Conservation (phyloP, 2,329 filamentous ascomycete species). For the Colletotrichum incanum region DNA sequence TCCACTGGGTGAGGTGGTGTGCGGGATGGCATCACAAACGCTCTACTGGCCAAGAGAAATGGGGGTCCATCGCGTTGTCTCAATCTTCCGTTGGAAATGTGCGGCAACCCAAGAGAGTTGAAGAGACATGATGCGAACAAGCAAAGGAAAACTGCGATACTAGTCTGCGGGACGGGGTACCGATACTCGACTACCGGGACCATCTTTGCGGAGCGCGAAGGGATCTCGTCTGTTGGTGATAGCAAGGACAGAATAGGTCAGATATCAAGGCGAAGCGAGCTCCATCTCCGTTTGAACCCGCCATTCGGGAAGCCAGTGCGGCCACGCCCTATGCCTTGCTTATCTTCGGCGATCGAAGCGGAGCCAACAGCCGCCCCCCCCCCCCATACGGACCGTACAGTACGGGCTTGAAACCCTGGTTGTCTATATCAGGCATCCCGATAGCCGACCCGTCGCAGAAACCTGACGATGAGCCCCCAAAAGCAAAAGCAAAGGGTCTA, state of each 20-base stretch:
- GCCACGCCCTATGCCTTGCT: background rate
- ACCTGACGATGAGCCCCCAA: background rate
- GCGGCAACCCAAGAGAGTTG: background rate
- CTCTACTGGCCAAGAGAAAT: background rate
- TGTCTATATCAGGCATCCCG: background rate
- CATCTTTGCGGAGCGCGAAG: background rate
- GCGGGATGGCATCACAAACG: slow-evolving; percentile 32
- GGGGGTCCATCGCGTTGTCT: background rate
- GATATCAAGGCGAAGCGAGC: background rate
- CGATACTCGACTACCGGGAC: background rate
- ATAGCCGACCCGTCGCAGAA: background rate
- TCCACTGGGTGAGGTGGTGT: slow-evolving; percentile 10
- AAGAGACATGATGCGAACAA: background rate
- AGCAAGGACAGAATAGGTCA: background rate
- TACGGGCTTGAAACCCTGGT: background rate
- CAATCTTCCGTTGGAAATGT: background rate
- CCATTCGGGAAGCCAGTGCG: background rate
- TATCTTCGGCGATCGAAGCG: background rate
- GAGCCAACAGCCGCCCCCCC: background rate
- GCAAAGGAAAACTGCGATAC: background rate
- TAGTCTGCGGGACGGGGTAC: background rate
- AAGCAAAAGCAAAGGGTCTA: background rate
- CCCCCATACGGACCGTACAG: slow-evolving; percentile 14
- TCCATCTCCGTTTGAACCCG: slow-evolving; percentile 19
- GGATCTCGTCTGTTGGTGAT: background rate